Evolutionary conservation across 1,284 basidiomycete genomes (phyloP).

Genomic region (Fomitopsis pinicola): DNA sequence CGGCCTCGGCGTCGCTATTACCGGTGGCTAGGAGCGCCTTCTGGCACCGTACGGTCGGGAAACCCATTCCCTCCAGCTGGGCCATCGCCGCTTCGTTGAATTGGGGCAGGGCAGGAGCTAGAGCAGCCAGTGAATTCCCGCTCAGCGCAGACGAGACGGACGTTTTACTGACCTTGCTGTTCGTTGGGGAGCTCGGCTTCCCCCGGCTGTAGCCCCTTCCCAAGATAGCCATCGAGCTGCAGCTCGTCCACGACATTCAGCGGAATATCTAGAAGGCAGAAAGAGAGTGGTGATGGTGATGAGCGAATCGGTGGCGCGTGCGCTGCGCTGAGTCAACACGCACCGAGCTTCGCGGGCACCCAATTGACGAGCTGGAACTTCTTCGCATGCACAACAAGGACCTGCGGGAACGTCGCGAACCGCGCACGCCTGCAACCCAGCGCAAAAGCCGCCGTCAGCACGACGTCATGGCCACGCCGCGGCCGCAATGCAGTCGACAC

Average conservation of each 20-base stretch:
- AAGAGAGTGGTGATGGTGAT: not conserved
- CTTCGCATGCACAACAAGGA: constrained; percentile 87
- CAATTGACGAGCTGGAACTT: constrained; percentile 97
- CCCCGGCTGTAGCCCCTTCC: constrained; percentile 67
- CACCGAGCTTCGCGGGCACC: constrained; percentile 94
- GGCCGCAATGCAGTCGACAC: constrained; percentile 25
- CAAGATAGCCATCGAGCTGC: constrained; percentile 67
- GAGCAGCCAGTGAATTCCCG: not conserved
- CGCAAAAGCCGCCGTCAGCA: not conserved
- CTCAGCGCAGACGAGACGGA: not conserved
- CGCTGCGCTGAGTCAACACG: constrained; percentile 18
- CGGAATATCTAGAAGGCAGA: constrained; percentile 67
- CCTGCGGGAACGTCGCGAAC: constrained; percentile 86
- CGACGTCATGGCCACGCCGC: not conserved
- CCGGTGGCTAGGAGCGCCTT: constrained; percentile 90
- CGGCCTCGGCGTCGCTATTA: constrained; percentile 72
- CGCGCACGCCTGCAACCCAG: constrained; percentile 51
- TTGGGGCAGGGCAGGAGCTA: constrained; percentile 42
- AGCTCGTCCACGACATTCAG: constrained; percentile 72
- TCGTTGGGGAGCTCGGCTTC: constrained; percentile 75
- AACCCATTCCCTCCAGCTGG: constrained; percentile 85
- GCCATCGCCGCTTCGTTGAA: constrained; percentile 75
- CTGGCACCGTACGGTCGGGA: constrained; percentile 78
- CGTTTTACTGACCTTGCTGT: constrained; percentile 28
- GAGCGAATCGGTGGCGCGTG: not conserved